Evolutionary conservation across 371 early-diverging fungal species (phyloP), one percentile per base, ranked within the genome.

Genomic region (Syncephalis fuscata): DNA sequence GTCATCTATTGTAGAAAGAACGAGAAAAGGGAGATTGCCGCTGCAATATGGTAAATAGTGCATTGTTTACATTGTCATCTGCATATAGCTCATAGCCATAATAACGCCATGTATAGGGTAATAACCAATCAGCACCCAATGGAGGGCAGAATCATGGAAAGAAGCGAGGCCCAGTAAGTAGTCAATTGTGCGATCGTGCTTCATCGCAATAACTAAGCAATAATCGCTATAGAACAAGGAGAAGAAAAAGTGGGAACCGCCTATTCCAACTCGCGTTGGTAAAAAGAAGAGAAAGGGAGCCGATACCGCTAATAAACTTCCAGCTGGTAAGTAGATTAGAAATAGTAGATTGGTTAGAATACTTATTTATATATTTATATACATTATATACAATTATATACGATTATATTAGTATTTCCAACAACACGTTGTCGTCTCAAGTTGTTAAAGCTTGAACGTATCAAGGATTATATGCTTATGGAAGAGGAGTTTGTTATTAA

Each of bases 241-340:
- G 69, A 83, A 89, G 82, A 95, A 95, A 65, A 92, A 93, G 71
- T 98, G 92, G 92, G 96, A 96, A 66, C 98, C 96, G 27, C 96
- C 98, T 21, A 76, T 92, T 36, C 96, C 98, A 20, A 94, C 98
- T 11, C 79, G 95, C 39, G 90, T 96, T 19, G 98, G 98, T 48
- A 88, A 88, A 70, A 91, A 87, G 79, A 92, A 92, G 85, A 90
- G 86, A 75, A 80, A 78, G 68, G 97, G 98, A 43, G 91, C 93
- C 24, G 93, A 93, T 56, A 74, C 94, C 19, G 69, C 84, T n/a
- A 69, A 74, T 44, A 95, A 91, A 62, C 70, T 98, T 50, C 98
- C 98, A 32, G 73, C 82, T 58, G 87, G 91, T 85, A 71, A 25
- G 27, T 15, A 27, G n/a, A n/a, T n/a, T n/a, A n/a, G n/a, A n/a